These are phyloP conservation scores for Boehmeria nivea DNA, from an alignment of 306 rosid species.

Conservation along the genomic window DNA sequence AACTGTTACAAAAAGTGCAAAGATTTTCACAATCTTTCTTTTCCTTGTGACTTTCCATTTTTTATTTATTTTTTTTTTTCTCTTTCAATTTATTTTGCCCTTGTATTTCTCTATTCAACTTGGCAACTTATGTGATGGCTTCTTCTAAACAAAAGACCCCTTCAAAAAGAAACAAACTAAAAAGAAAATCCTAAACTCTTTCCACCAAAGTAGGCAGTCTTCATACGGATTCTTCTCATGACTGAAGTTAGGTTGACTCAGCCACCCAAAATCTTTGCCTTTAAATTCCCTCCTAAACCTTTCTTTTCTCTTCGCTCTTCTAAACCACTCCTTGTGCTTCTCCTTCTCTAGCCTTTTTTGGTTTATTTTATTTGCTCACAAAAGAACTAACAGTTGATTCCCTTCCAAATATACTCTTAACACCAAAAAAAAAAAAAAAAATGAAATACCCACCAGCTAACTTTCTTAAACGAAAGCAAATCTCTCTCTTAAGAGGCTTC, in stretches of 20 bases:
- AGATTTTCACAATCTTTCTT: slow-evolving; percentile 71
- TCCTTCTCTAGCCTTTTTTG: too few relatives aligned
- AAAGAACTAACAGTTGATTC: too few relatives aligned
- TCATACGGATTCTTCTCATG: slow-evolving; percentile 60
- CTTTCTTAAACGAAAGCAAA: slow-evolving; percentile 14
- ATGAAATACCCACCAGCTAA: slow-evolving; percentile 22
- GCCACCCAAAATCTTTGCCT: slow-evolving; percentile 46
- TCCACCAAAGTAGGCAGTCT: slow-evolving; percentile 65
- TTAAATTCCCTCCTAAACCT: slow-evolving; percentile 55
- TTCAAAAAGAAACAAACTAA: slow-evolving; percentile 36
- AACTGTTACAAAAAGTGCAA: slow-evolving; percentile 74
- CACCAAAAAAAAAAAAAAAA: slow-evolving; percentile 18
- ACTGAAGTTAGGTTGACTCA: slow-evolving; percentile 56
- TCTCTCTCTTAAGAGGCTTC: not conserved
- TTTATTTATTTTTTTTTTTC: not conserved
- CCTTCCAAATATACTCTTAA: slow-evolving; percentile 13
- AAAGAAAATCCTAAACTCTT: slow-evolving; percentile 50
- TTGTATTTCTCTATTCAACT: too few relatives aligned
- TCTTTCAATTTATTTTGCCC: slow-evolving; percentile 2
- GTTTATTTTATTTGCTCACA: too few relatives aligned
- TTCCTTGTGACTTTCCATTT: slow-evolving; percentile 44
- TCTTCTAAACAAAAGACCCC: slow-evolving; percentile 46
- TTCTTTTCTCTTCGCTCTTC: slow-evolving; percentile 30
- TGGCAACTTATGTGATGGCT: slow-evolving; percentile 51
- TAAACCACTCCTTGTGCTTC: slow-evolving; percentile 24